A percentile compares a stretch with the other conserved stretches of the same genome.
Conservation (phyloP, 2,329 filamentous ascomycete species). For the Xylariomycetidae sp. region DNA sequence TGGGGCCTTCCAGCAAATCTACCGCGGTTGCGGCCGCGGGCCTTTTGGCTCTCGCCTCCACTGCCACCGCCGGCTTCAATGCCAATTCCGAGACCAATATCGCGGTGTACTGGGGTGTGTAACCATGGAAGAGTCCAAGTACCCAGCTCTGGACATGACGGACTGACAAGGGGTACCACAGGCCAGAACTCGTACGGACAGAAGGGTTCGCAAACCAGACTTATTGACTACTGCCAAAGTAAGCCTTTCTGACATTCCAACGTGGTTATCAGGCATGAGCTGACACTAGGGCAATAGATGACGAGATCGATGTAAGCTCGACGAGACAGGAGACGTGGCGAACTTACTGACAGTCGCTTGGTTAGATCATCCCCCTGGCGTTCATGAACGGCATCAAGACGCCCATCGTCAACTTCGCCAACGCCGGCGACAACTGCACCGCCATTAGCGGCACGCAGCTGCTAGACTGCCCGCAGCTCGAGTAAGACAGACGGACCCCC, state of each 20-base stretch:
- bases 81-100: conserved; percentile 45
- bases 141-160: neutral
- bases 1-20: conserved; percentile 11
- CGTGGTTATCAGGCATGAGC: neutral
- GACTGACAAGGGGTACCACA: conserved; percentile 18
- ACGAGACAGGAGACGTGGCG: too few species aligned
- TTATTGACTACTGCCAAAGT: conserved; percentile 56
- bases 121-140: neutral
- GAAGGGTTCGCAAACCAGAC: conserved; percentile 44
- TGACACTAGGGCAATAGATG: conserved; percentile 24
- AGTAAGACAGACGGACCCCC: conserved; percentile 37
- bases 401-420: conserved; percentile 57
- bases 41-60: conserved; percentile 20
- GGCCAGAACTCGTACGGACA: conserved; percentile 56
- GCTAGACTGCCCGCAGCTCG: conserved; percentile 58
- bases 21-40: conserved; percentile 20
- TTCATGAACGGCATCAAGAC: conserved; percentile 55
- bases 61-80: conserved; percentile 37
- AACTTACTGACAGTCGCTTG: too few species aligned
- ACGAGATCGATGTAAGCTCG: conserved; percentile 38
- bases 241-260: too few species aligned
- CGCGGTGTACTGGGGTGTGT: conserved; percentile 60
- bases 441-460: conserved; percentile 52
- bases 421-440: conserved; percentile 55
- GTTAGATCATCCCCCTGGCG: conserved; percentile 55